Evolutionary conservation across 2,329 filamentous ascomycete species (phyloP), one percentile per base, ranked within the genome.

Genomic region (Aspergillaceae sp.): DNA sequence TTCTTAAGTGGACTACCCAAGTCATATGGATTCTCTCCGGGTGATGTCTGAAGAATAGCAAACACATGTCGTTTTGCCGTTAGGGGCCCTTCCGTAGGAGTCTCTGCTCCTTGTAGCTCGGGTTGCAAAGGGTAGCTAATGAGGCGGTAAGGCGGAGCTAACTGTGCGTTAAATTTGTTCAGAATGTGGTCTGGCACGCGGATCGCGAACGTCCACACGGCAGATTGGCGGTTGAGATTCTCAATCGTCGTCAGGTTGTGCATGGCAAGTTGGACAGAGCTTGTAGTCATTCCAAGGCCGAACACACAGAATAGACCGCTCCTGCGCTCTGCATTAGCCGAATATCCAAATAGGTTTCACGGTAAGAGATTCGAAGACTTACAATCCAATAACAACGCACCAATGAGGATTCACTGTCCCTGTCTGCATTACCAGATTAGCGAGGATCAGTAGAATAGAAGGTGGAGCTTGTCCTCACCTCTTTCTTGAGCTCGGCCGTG

Each of bases 201-300:
- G 4, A 96, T 78, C 1, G 91, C 90, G 30, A 97, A 70, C 43
- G 82, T 80, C 67, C 85, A 83, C 4, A 81, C 78, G 49, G 78
- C 81, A 11, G 69, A 74, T 50, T 73, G 77, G 46, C 74, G 73
- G 52, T 74, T 77, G 28, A 94, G 72, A 48, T 83, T 79, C 62
- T 98, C 92, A 48, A 98, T 83, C 11, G 88, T 94, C 1, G 90
- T 94, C 41, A 82, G 75, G 59, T 96, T 96, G 44, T 76, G 70
- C 41, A 84, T 67, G 35, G 84, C 77, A 57, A 88, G 83, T 51
- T 84, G 79, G 35, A 84, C 61, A 3, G 86, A 86, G 41, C 83
- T 90, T 35, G 76, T 59, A 2, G 83, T 76, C 89, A 97, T 95
- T 45, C 82, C 80, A 26, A 77, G 73, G 0, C 84, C 76, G 65